Base-by-base conservation (phyloP, 2,329 filamentous ascomycete species). In the Fusarium annulatum region DNA sequence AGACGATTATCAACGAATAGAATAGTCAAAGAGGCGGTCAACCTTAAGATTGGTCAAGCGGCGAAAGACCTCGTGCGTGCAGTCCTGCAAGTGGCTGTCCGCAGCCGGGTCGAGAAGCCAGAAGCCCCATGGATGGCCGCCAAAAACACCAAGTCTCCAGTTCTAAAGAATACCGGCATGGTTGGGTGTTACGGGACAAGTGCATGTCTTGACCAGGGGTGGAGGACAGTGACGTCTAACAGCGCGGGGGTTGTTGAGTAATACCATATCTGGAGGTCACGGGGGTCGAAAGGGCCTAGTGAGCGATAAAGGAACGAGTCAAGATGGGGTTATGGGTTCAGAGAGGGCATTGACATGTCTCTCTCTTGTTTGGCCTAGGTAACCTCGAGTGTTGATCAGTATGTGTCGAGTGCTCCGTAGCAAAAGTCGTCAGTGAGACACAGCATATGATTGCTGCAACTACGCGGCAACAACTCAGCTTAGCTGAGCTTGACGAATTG, bases 21-120 rank as follows among this genome's bases (percentile, higher is more conserved):
- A 66, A 67, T 59, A 49, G 59, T 52, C 51, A 48, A 71, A 73
- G 68, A 78, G 73, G 76, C 76, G 76, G 76, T 78, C 76, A 73
- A 73, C 61, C 53, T 62, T 67, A 43, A 72, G 67, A 78, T 77
- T 78, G 76, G 74, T 57, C 62, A 64, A 64, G 68, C 57, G 61
- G 55, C 59, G 46, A 69, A 65, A 64, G 57, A 48, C 72, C 61
- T 61, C 64, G 61, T 75, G 73, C 65, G 60, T 71, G 67, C 60
- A 69, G 49, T 58, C 55, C 62, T 73, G 67, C 64, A 72, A 73
- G 70, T 69, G 67, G 76, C 62, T 78, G 65, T 59, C 69, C 56
- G 72, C 57, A 67, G 68, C 59, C 61, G 63, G 68, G 66, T 72
- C 73, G 60, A 71, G 69, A 77, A 75, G 61, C 56, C 63, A 71